These are phyloP conservation scores for Gyromitra esculenta DNA, from an alignment of 2,329 filamentous ascomycete species.

Conservation along the genomic window DNA sequence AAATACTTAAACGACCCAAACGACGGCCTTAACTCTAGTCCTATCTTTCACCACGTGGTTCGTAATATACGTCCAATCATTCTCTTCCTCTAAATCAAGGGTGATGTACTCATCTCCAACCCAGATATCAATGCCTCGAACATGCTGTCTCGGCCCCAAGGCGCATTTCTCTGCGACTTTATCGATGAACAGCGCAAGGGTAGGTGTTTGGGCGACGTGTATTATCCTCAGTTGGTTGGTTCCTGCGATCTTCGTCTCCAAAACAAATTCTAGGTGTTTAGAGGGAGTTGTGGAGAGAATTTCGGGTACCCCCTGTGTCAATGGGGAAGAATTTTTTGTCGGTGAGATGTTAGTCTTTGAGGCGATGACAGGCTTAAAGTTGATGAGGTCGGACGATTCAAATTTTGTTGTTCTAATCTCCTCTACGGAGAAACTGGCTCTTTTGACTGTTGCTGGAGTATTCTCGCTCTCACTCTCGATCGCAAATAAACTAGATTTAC, in stretches of 20 bases:
- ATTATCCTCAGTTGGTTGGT: conserved; percentile 21
- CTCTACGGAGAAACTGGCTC: neutral
- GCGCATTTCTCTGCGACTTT: conserved; percentile 7
- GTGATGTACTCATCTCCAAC: conserved; percentile 1
- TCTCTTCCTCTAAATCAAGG: conserved; percentile 13
- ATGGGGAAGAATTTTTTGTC: neutral
- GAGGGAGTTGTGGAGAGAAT: neutral
- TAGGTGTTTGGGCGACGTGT: conserved; percentile 6
- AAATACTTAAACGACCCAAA: neutral
- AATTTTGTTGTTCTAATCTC: neutral
- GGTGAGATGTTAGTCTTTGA: neutral
- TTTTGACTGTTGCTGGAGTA: neutral
- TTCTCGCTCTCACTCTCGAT: neutral
- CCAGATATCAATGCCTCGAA: conserved; percentile 1
- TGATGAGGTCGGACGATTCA: neutral
- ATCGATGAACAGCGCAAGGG: conserved; percentile 6
- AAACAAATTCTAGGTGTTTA: neutral
- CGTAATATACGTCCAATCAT: conserved; percentile 20
- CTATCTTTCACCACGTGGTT: neutral
- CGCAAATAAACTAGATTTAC: neutral
- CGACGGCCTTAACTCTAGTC: neutral
- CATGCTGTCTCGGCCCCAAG: neutral
- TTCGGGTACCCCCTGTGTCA: neutral
- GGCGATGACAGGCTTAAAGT: neutral
- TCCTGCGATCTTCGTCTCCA: conserved; percentile 11